Base-by-base conservation (phyloP, 192 early-diverging fungal genomes). In the Linderina pennispora region DNA sequence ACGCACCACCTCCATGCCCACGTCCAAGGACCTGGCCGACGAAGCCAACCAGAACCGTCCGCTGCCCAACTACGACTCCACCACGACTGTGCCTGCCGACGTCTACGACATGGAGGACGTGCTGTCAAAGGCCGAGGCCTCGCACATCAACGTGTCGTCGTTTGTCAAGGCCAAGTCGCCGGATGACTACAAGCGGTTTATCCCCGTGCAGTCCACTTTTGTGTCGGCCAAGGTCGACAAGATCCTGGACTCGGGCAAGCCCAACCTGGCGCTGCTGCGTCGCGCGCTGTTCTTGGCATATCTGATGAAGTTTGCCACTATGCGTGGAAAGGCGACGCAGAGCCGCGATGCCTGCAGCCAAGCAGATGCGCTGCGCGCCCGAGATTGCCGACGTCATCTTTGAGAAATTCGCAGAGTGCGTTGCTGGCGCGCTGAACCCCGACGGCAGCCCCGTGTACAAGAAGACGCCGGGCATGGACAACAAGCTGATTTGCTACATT, bases 101-200 rank as follows among this genome's bases (percentile, higher is more conserved):
- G 84, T 93, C n/a, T 97, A 91, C 73, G 79, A 92, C 23, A 42
- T 88, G 45, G 81, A 88, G 4, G 71, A 80, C 45, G 77, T 97
- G 34, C 59, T 89, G 35, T 76, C 84, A 14, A 64, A 67, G 14
- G 62, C 66, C 35, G 83, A 84, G 45, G 65, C 87, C 18, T 70
- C 74, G 19, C 60, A 82, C 16, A 84, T 93, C 49, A 64, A 78
- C 40, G 64, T 85, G 40, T 74, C 77, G 49, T 40, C 67, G 16
- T 17, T 91, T 22, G 41, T 76, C 18, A 68, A 76, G 39, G 60
- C 65, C 5, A 55, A 54, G 3, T 77, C 78, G 18, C 17, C 55
- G 11, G 55, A 62, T 1, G 63, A 50, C 21, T 57, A 48, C 46
- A 54, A 37, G 25, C 8, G 42, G 6, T 31, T 31, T 7, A 33